Evolutionary conservation across 108 stramenopile species (phyloP), one percentile per base, ranked within the genome.

Genomic region (Cylindrotheca fusiformis): DNA sequence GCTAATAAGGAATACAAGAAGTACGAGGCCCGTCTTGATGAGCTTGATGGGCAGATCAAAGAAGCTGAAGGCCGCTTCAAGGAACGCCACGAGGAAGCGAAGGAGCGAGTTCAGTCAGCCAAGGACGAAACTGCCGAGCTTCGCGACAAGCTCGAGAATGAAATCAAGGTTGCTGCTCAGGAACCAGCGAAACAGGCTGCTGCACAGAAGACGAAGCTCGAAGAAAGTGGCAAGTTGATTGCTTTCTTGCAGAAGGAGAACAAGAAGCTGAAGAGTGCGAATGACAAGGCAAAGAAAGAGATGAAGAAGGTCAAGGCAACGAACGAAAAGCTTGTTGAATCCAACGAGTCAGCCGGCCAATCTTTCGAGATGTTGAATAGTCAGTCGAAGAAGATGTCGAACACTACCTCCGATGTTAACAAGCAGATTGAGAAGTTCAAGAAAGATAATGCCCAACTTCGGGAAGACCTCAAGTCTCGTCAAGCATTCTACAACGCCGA

Each of bases 241-340:
- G 63, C 66, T 2, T 85, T 80, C 69, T 64, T 85, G 36, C 67
- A 72, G 54, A 81, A 81, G 63, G 86, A 87, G 51, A 79, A 78
- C 51, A 73, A 78, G 55, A 76, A 78, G 68, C 54, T 83, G 29
- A 68, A 68, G 60, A 74, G 69, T 41, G 22, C 53, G 27, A 67
- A 71, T 56, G 73, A 72, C 32, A 57, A 76, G 68, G 78, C 81
- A 32, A 77, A 77, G 65, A 76, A 74, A 20, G 76, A 81, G 32
- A 59, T 73, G 52, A 67, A 81, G 68, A 74, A 77, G 64, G 54
- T 85, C 26, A 79, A 80, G 63, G 81, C 74, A 31, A 77, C 71
- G 59, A 82, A 85, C 67, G 51, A 72, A 1, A 69, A 80, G 23
- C 78, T 82, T 22, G 63, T 80, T 48, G 52, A 67, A 45, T 62